These are phyloP conservation scores for Escallonia herrerae DNA, from an alignment of 129 eudicot genomes.

Conservation along the genomic window DNA sequence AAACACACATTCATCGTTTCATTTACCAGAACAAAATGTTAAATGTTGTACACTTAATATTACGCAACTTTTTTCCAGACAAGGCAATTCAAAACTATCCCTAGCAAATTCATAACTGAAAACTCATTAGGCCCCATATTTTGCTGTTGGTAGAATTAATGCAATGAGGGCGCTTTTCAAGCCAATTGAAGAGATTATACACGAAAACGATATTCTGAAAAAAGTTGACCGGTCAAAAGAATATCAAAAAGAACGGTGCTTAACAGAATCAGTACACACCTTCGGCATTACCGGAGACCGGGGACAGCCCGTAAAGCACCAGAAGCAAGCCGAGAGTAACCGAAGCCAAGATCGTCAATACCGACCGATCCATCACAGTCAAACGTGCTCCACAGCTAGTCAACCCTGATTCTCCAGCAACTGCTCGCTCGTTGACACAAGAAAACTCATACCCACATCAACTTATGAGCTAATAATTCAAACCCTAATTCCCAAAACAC, in stretches of 20 bases:
- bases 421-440: background rate
- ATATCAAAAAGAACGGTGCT: conserved; percentile 1
- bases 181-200: no score
- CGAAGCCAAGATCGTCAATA: conserved; percentile 27
- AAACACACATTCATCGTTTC: no score
- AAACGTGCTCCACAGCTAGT: conserved; percentile 15
- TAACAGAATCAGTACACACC: conserved; percentile 21
- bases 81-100: no score
- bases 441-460: background rate
- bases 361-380: conserved; percentile 43
- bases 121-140: no score
- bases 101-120: no score
- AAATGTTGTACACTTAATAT: no score
- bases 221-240: background rate
- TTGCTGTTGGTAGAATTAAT: no score
- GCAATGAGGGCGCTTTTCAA: no score
- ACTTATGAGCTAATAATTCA: background rate
- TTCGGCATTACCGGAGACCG: conserved; percentile 50
- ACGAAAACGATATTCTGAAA: no score
- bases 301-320: conserved; percentile 27
- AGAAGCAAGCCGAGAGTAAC: conserved; percentile 39
- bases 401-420: conserved; percentile 36
- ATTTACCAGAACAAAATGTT: no score
- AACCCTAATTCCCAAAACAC: background rate
- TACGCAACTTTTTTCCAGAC: no score